Base-by-base conservation (phyloP, 306 rosid genomes). In the Cicer judaicum region DNA sequence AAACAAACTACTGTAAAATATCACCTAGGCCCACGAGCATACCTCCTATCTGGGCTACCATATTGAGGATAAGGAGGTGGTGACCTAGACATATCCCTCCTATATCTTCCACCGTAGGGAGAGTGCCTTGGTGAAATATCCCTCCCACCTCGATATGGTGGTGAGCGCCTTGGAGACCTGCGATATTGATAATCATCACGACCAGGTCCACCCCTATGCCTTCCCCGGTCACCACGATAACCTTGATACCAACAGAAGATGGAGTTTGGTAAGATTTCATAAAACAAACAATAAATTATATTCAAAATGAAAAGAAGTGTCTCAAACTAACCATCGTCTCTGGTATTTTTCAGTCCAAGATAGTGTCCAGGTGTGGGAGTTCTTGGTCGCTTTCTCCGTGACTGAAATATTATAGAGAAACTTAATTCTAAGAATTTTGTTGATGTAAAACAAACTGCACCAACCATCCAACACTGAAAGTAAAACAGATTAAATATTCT, bases 291-390 rank as follows among this genome's bases (percentile, higher is more conserved):
- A n/a, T 5, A 9, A 54, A 60, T 5, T 7, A 61, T 21, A 52
- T 38, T 38, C 21, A 44, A 19, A 68, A 62, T 14, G 39, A 59
- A 19, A 34, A 69, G 7, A 46, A 9, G 52, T 3, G 39, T 62
- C 62, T 60, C 14, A 44, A 70, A 79, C 91, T 76, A 70, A 88
- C 97, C 96, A 73, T 84, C 69, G 80, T 92, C 99, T 83, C 97
- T 87, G 8, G 96, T 85, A 80, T 78, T 95, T 83, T 95, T 95
- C 82, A 92, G 73, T 63, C 99, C 99, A 54, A 95, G 97, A 80
- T 95, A 95, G 78, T 95, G 98, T 38, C 99, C 99, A 5, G 99
- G 99, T 3, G 99, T 95, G 8, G 98, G 99, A 76, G 99, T 92
- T 79, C 99, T 95, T 46, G 96, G 72, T 46, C 97, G 86, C 81